Percentiles rank a stretch among this genome's conserved stretches.
Evolutionary conservation across 495 filamentous ascomycete genomes (phyloP).

Genomic region (Aspergillus avenaceus): DNA sequence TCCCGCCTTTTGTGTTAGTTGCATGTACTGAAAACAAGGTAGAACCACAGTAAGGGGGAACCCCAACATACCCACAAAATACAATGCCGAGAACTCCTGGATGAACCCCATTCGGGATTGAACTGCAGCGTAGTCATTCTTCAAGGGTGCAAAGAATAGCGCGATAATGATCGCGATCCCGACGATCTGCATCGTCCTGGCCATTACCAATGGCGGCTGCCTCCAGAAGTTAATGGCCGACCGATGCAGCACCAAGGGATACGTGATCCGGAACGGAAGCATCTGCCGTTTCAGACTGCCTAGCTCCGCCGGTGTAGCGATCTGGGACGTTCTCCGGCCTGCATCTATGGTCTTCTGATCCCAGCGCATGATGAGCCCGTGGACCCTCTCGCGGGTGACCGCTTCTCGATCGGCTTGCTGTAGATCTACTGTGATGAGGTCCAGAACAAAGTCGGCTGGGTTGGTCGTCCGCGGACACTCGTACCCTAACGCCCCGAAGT

Average conservation of each 20-base stretch:
- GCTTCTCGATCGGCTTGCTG: constrained; percentile 44
- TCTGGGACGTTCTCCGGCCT: constrained; percentile 24
- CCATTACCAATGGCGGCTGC: constrained; percentile 59
- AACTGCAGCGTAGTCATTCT: constrained; percentile 60
- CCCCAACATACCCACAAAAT: constrained; percentile 60
- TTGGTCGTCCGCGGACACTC: constrained; percentile 64
- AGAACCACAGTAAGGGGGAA: background rate
- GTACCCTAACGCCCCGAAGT: constrained; percentile 57
- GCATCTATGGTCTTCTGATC: constrained; percentile 23
- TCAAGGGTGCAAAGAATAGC: constrained; percentile 68
- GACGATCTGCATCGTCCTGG: constrained; percentile 63
- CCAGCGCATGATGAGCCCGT: constrained; percentile 46
- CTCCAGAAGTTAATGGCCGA: constrained; percentile 63
- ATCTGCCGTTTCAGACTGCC: constrained; percentile 58
- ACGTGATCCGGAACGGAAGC: constrained; percentile 57
- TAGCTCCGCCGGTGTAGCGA: constrained; percentile 56
- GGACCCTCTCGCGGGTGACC: constrained; percentile 55
- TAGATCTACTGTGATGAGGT: constrained; percentile 69
- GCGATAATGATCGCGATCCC: constrained; percentile 62
- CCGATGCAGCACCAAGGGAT: constrained; percentile 59
- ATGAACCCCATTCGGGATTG: constrained; percentile 70
- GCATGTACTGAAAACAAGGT: background rate
- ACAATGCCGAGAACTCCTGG: constrained; percentile 64
- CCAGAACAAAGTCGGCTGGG: constrained; percentile 71
- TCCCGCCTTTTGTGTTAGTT: background rate